Conservation (phyloP, 176 grass and related monocot species). For the Cenchrus americanus region DNA sequence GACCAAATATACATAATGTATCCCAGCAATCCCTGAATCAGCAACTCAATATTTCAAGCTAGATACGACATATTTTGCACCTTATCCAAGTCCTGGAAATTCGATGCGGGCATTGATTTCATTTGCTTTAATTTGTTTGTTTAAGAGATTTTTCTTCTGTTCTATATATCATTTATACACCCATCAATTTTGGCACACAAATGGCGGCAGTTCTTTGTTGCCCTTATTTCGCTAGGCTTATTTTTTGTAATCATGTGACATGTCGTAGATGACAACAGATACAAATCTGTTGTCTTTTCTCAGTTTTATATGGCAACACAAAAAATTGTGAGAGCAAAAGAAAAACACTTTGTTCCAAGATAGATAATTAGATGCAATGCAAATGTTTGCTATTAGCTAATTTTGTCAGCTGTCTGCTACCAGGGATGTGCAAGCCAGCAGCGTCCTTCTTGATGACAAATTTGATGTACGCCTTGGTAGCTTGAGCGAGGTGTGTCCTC, state of each 20-base stretch:
- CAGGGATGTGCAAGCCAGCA: conserved; percentile 94
- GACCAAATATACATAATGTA: not conserved
- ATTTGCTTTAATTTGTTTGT: conserved; percentile 16
- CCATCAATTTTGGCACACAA: conserved; percentile 1
- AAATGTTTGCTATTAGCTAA: conserved; percentile 21
- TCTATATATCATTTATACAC: not conserved
- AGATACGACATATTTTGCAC: not conserved
- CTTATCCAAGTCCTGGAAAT: not conserved
- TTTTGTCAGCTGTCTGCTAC: conserved; percentile 26
- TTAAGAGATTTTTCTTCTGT: conserved; percentile 11
- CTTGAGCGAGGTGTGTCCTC: conserved; percentile 74
- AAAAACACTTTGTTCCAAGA: not conserved
- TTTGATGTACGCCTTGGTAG: conserved; percentile 89
- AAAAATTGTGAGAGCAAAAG: not conserved
- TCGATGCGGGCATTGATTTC: not conserved
- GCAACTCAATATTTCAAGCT: not conserved
- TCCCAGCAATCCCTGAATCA: not conserved
- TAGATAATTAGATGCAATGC: not conserved
- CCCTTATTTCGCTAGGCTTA: not conserved
- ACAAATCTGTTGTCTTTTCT: not conserved
- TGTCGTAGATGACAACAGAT: not conserved
- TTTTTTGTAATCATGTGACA: conserved; percentile 20
- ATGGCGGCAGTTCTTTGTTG: conserved; percentile 11
- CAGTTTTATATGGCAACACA: not conserved
- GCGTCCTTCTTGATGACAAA: conserved; percentile 95